Evolutionary conservation across 768 basidiomycete genomes (phyloP), one percentile per base, ranked within the genome.

Genomic region (Suillus occidentalis): DNA sequence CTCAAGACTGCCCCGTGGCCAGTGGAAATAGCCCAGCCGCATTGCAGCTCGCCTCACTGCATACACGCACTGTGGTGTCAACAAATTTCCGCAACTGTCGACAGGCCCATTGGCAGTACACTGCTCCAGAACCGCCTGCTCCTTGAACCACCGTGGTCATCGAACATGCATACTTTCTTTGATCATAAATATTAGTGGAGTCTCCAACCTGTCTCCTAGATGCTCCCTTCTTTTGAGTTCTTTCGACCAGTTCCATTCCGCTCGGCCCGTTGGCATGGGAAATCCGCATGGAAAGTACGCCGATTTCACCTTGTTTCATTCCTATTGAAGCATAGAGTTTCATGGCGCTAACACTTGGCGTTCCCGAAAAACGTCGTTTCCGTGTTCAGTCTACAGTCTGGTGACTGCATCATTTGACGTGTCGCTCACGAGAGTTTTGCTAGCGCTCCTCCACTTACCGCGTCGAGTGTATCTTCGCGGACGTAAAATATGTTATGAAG

Each of bases 1-100:
- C 53, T 12, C 31, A 53, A 53, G 18, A 53, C 72, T 74, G 28
- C 65, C 66, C 47, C 81, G 47, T 55, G 53, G 34, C 20, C 34
- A 55, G 20, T 34, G 53, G 18, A 53, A 53, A 25, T 14, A 25
- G 14, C 49, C 49, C 49, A 25, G 14, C 31, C 31, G 31, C 28
- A 34, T 34, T 34, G 10, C 18, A 31, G 31, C 53, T 34, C 20
- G 53, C 53, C 20, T 55, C 53, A n/a, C 2, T 36, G 31, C 28
- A 55, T 55, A 12, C 34, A 55, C 12, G 53, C 53, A 36, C 6
- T 31, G 28, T 9, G 18, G 28, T 31, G 28, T 31, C 31, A 55
- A 55, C 31, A 55, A 55, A 34, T 34, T 55, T 34, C 2, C 28
- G 28, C 49, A 25, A 25, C 49, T 25, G 25, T 50, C 49, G 25